Evolutionary conservation across 768 basidiomycete species (phyloP).

Genomic region (Symmetrospora coprosmae): DNA sequence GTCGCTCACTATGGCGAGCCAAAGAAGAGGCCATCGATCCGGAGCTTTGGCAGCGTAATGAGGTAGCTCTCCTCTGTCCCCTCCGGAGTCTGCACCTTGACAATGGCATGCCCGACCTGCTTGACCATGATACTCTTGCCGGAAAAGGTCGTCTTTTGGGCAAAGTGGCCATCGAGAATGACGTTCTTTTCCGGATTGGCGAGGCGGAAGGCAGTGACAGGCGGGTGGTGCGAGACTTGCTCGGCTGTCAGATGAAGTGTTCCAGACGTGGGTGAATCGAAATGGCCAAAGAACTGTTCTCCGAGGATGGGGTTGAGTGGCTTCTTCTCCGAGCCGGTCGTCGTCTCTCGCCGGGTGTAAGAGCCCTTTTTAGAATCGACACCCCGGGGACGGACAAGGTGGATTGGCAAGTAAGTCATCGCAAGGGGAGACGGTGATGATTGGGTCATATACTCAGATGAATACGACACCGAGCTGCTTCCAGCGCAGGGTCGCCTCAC

Average conservation of each 20-base stretch:
- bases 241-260: constrained; percentile 26
- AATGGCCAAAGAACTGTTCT: constrained; percentile 31
- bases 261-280: constrained; percentile 24
- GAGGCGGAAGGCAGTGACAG: constrained; percentile 30
- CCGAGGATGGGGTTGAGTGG: constrained; percentile 82
- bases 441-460: background rate
- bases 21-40: constrained; percentile 59
- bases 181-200: background rate
- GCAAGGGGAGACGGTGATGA: background rate
- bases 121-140: constrained; percentile 55
- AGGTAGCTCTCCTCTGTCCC: constrained; percentile 56
- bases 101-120: constrained; percentile 82
- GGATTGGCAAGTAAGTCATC: too few species aligned
- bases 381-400: too few species aligned
- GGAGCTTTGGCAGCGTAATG: constrained; percentile 77
- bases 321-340: constrained; percentile 97
- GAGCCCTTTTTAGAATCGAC: background rate
- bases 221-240: constrained; percentile 71
- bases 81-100: constrained; percentile 52
- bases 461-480: constrained; percentile 18
- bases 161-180: background rate
- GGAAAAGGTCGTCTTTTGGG: constrained; percentile 70
- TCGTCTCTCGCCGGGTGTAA: constrained; percentile 84
- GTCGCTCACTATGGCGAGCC: constrained; percentile 19
- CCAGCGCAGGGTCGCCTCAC: constrained; percentile 44